Percentiles rank a stretch among this genome's conserved stretches.
Conservation (phyloP, 2,329 filamentous ascomycete genomes). For the Alternaria sp. region DNA sequence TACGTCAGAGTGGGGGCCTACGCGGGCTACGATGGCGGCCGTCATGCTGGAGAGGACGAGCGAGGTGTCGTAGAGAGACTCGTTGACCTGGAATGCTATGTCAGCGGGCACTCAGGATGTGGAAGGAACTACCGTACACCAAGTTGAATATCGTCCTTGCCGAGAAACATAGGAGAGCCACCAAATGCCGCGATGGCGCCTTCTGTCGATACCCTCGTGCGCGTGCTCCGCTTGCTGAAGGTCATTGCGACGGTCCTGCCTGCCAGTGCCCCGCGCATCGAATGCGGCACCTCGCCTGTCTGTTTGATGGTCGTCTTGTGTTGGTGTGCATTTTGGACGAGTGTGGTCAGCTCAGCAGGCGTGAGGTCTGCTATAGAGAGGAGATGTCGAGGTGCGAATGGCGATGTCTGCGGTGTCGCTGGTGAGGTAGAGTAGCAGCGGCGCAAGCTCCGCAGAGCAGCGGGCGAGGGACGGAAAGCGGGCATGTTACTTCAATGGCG, state of each 20-base stretch:
- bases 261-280: constrained; percentile 67
- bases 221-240: constrained; percentile 94
- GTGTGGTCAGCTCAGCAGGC: constrained; percentile 75
- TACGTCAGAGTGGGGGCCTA: constrained; percentile 59
- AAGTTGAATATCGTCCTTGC: constrained; percentile 94
- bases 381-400: constrained; percentile 78
- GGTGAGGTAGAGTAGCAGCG: constrained; percentile 42
- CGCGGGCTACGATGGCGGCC: constrained; percentile 57
- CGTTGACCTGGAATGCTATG: constrained; percentile 70
- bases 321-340: constrained; percentile 80
- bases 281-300: constrained; percentile 61
- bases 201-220: constrained; percentile 93
- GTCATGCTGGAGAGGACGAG: constrained; percentile 84
- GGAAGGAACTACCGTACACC: constrained; percentile 64
- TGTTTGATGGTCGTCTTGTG: constrained; percentile 81
- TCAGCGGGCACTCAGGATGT: background rate
- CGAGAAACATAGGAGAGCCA: constrained; percentile 94
- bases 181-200: constrained; percentile 86
- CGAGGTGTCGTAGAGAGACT: constrained; percentile 91
- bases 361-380: constrained; percentile 89
- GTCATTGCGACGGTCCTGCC: constrained; percentile 91
- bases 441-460: constrained; percentile 40
- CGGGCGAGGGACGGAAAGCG: constrained; percentile 35
- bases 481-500: constrained; percentile 35
- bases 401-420: constrained; percentile 56